Percentiles rank a stretch among this genome's conserved stretches.
phyloP scores from a whole-genome alignment of 2,329 filamentous ascomycete species.

The Microascus cirrosus region DNA sequence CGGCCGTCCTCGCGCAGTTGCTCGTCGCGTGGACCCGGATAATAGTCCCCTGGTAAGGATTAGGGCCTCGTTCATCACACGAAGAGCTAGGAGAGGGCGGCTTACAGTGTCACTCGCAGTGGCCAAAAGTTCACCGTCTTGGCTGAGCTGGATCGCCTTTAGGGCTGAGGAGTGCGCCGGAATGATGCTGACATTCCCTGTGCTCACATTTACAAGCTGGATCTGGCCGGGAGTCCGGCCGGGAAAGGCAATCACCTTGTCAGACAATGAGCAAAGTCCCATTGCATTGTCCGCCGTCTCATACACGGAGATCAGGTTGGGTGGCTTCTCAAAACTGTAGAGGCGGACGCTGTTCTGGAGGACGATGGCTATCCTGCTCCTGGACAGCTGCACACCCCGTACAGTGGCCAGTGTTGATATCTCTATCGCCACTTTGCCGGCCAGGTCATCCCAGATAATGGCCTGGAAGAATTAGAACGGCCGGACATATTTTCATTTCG shows the following conservation, averaged over 20 bases:
- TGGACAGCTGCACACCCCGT: constrained; percentile 66
- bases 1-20: constrained; percentile 70
- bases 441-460: constrained; percentile 85
- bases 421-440: constrained; percentile 59
- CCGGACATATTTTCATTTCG: neutral
- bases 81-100: neutral
- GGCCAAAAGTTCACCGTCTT: constrained; percentile 69
- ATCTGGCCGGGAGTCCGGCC: constrained; percentile 83
- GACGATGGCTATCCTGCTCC: constrained; percentile 67
- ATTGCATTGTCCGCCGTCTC: constrained; percentile 78
- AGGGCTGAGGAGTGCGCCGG: constrained; percentile 76
- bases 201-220: constrained; percentile 69
- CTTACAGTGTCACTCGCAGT: constrained; percentile 68
- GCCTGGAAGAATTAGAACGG: constrained; percentile 33
- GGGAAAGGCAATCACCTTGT: constrained; percentile 68
- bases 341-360: constrained; percentile 73
- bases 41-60: constrained; percentile 53
- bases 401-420: constrained; percentile 76
- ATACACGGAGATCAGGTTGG: constrained; percentile 61
- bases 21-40: constrained; percentile 74
- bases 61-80: neutral
- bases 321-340: constrained; percentile 66
- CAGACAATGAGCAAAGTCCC: constrained; percentile 68
- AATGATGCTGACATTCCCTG: constrained; percentile 82
- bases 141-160: constrained; percentile 67